Evolutionary conservation across 202 grass and related monocot genomes (phyloP).

Genomic region (Eragrostis tef): DNA sequence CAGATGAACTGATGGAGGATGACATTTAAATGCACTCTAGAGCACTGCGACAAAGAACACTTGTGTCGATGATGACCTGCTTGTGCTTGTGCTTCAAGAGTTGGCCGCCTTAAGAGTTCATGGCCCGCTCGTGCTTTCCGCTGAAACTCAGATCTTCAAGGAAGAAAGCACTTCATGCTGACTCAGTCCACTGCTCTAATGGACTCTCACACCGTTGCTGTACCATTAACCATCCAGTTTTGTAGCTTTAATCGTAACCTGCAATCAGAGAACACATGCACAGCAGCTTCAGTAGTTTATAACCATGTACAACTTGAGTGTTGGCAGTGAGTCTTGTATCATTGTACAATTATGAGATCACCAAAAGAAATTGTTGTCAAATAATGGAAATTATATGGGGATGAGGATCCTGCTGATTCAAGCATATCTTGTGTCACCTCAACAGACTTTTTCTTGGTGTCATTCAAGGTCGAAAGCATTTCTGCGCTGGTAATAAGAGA

Average conservation of each 20-base stretch:
- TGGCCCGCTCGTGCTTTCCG: constrained; percentile 48
- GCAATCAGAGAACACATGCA: constrained; percentile 41
- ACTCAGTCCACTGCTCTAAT: constrained; percentile 5
- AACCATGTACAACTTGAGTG: constrained; percentile 36
- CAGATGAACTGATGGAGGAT: constrained; percentile 86
- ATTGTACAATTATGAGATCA: constrained; percentile 40
- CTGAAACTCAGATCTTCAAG: constrained; percentile 23
- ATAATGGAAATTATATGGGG: constrained; percentile 21
- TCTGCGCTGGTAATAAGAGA: background rate
- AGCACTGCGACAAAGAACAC: constrained; percentile 22
- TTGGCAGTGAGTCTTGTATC: constrained; percentile 39
- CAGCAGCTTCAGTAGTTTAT: constrained; percentile 39
- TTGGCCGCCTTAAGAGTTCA: background rate
- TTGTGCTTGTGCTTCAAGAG: constrained; percentile 49
- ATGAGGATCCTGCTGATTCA: constrained; percentile 32
- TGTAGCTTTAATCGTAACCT: constrained; percentile 63
- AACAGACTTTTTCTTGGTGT: background rate
- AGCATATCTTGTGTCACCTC: constrained; percentile 2
- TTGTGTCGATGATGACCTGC: background rate
- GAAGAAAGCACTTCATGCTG: constrained; percentile 8
- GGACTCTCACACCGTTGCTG: background rate
- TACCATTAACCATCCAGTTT: constrained; percentile 63
- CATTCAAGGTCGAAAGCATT: constrained; percentile 23
- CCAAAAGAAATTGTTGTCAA: constrained; percentile 29
- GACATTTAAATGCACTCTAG: constrained; percentile 46